These are phyloP conservation scores for Gossypium ekmanianum DNA, from an alignment of 345 rosid genomes.

Conservation along the genomic window DNA sequence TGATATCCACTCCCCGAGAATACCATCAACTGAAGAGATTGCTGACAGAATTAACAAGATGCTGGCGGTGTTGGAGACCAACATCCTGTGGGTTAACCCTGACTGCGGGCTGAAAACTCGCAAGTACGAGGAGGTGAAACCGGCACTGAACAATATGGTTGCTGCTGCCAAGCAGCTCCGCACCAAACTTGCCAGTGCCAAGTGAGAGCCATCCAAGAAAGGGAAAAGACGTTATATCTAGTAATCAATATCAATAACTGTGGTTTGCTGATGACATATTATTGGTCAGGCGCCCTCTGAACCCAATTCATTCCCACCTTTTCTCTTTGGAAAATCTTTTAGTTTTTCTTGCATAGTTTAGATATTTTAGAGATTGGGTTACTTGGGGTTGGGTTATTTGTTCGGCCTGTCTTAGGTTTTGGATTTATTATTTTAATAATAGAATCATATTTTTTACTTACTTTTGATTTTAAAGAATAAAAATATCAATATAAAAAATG, in stretches of 20 bases:
- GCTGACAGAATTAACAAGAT: conserved; percentile 94
- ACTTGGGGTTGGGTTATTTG: no score
- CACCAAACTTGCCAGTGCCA: conserved; percentile 72
- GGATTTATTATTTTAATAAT: no score
- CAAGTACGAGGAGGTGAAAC: conserved; percentile 87
- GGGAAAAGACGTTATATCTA: background rate
- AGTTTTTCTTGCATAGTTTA: no score
- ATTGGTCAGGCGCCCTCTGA: conserved; percentile 12
- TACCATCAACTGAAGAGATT: conserved; percentile 91
- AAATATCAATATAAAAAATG: no score
- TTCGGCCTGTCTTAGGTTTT: no score
- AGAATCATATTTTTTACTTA: no score
- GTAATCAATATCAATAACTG: conserved; percentile 24
- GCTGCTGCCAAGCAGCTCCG: conserved; percentile 91
- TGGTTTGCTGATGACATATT: conserved; percentile 20
- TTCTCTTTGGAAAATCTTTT: no score
- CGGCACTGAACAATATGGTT: conserved; percentile 88
- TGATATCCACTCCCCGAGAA: conserved; percentile 96
- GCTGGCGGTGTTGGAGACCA: conserved; percentile 85
- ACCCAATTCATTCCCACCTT: background rate
- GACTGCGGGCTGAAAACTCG: conserved; percentile 97
- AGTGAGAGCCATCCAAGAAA: conserved; percentile 39
- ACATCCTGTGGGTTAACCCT: conserved; percentile 97
- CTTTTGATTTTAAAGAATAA: no score
- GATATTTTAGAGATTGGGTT: no score